Conservation (phyloP, 768 basidiomycete species). For the Cystobasidium tubakii region DNA sequence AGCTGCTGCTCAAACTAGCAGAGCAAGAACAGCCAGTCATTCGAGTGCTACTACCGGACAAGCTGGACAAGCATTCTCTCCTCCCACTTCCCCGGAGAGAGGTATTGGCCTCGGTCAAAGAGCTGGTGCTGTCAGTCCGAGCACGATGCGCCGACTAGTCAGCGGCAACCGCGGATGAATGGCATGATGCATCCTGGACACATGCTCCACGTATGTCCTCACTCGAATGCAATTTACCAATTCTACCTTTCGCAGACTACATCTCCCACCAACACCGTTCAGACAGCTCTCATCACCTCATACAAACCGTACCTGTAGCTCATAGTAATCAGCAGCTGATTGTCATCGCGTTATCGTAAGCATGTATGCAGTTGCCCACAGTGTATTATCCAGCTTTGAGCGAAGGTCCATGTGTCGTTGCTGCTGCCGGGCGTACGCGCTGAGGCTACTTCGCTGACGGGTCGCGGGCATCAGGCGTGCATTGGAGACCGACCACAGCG, state of each 20-base stretch:
- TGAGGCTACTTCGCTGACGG: too few species aligned
- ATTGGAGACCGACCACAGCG: too few species aligned
- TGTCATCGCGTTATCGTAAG: not conserved
- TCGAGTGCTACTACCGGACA: not conserved
- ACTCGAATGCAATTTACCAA: not conserved
- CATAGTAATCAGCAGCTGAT: not conserved
- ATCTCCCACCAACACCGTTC: not conserved
- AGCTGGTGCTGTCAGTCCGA: slow-evolving; percentile 25
- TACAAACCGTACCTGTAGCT: not conserved
- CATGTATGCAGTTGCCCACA: not conserved
- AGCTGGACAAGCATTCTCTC: not conserved
- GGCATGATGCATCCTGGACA: not conserved
- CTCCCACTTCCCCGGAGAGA: slow-evolving; percentile 5
- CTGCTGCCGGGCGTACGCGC: too few species aligned
- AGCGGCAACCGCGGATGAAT: not conserved
- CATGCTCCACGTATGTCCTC: not conserved
- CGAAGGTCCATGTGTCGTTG: too few species aligned
- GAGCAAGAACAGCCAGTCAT: not conserved
- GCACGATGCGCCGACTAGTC: slow-evolving; percentile 7
- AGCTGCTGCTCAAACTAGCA: slow-evolving; percentile 4
- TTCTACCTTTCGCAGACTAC: not conserved
- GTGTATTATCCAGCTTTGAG: too few species aligned
- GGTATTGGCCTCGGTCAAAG: slow-evolving; percentile 19
- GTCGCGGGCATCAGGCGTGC: too few species aligned
- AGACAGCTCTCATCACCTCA: not conserved